Evolutionary conservation across 176 grass and related monocot genomes (phyloP).

Genomic region (Cymbopogon citratus): DNA sequence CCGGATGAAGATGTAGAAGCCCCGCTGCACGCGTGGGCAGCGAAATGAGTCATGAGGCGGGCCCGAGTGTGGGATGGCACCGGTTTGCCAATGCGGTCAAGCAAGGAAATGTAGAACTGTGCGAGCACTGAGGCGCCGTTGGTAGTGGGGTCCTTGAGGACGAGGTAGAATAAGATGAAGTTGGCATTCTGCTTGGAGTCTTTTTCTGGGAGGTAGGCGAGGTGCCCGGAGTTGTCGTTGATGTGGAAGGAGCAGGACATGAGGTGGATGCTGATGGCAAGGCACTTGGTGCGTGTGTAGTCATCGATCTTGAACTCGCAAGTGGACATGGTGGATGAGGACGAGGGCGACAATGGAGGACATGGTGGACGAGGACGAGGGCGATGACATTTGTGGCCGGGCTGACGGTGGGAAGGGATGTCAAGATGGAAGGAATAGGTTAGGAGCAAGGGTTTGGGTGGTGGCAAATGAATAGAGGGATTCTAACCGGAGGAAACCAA

Average conservation of each 20-base stretch:
- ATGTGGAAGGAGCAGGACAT: constrained; percentile 5
- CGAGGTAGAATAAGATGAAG: constrained; percentile 14
- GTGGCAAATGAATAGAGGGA: no score
- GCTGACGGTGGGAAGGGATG: no score
- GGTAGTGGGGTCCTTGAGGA: not conserved
- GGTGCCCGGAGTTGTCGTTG: constrained; percentile 15
- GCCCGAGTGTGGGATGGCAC: not conserved
- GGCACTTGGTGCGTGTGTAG: constrained; percentile 11
- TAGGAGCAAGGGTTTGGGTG: no score
- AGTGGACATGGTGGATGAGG: no score
- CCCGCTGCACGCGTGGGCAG: not conserved
- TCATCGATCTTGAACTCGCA: constrained; percentile 15
- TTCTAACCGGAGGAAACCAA: no score
- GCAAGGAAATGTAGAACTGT: not conserved
- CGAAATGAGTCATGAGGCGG: not conserved
- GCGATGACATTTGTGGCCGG: not conserved
- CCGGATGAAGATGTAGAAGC: not conserved
- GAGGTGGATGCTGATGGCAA: constrained; percentile 6
- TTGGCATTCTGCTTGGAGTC: not conserved
- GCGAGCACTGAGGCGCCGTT: not conserved
- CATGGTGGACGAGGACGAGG: not conserved
- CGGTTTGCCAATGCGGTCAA: not conserved
- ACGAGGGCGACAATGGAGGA: not conserved
- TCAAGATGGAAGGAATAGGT: not conserved
- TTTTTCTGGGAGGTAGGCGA: constrained; percentile 33